Evolutionary conservation across 768 basidiomycete genomes (phyloP), one percentile per base, ranked within the genome.

Genomic region (Hypsizygus marmoreus): DNA sequence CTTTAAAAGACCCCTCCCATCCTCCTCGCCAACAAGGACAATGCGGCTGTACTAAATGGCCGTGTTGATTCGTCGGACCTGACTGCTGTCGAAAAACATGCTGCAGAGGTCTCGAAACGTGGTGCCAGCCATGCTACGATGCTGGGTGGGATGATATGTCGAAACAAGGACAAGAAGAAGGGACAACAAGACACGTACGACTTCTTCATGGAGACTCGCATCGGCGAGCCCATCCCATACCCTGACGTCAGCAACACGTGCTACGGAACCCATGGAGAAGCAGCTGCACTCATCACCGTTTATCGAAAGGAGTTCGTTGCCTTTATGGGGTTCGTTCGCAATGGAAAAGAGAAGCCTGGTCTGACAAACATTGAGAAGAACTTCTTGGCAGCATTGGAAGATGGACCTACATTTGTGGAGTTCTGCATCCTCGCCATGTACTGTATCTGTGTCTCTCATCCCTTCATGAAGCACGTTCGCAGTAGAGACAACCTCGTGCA

Each of bases 361-460:
- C 54, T 63, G 16, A 74, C 47, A 10, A 56, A 74, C 30, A 61
- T 75, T 24, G 71, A 75, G 49, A n/a, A 49, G 8, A 71, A 71
- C 43, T 8, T 70, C 5, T 40, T 22, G 4, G 23, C 34, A 7
- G 64, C 48, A 2, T 43, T 69, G 1, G 35, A 58, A 1, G 55
- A 62, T 44, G 30, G 47, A 3, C 41, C 61, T 1, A 69, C 67
- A 13, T 43, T 60, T 7, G 62, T 61, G 0, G 64, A 69, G 36
- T 49, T 71, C 11, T 48, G 46, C 38, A 56, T 58, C 0, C 47
- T 70, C 9, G 50, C 58, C 0, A 39, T 66, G 1, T 70, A 68
- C 45, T 23, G 20, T 5, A 45, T 54, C 6, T 34, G 49, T 1
- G 31, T 69, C 28, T 53, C 42, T n/a, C 42, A 51, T 17, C 61